These are phyloP conservation scores for Chlamydomonas eustigma DNA, from an alignment of 139 green algal species.

Conservation along the genomic window DNA sequence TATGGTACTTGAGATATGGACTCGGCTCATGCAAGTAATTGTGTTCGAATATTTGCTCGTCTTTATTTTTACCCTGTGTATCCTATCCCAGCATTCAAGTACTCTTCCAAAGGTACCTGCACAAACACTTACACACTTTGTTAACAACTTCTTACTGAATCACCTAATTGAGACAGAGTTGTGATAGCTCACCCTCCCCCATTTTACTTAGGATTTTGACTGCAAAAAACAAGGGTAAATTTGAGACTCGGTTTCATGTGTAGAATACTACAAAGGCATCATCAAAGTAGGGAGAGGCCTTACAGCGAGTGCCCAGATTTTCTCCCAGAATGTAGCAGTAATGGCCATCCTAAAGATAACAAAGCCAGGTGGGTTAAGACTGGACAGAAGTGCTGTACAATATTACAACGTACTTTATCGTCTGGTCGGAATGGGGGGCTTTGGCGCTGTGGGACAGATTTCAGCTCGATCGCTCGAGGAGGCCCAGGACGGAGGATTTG, in stretches of 20 bases:
- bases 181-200: slow-evolving; percentile 70
- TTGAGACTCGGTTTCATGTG: not conserved
- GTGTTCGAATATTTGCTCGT: too few species aligned
- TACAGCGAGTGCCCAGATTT: slow-evolving; percentile 79
- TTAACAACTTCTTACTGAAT: not conserved
- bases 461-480: not conserved
- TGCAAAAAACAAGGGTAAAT: slow-evolving; percentile 30
- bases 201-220: slow-evolving; percentile 93
- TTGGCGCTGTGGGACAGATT: not conserved
- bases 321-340: slow-evolving; percentile 78
- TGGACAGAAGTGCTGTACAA: not conserved
- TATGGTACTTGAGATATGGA: too few species aligned
- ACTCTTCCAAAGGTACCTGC: slow-evolving; percentile 65
- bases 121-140: not conserved
- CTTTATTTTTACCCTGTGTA: slow-evolving; percentile 29
- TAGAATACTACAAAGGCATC: not conserved
- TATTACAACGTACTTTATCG: not conserved
- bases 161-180: not conserved
- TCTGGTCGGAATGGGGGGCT: not conserved
- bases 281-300: slow-evolving; percentile 20
- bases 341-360: slow-evolving; percentile 74
- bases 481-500: not conserved
- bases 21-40: too few species aligned
- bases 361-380: not conserved
- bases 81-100: slow-evolving; percentile 96